Conservation (phyloP, 2,329 filamentous ascomycete genomes). For the Kalaharituber pfeilii region DNA sequence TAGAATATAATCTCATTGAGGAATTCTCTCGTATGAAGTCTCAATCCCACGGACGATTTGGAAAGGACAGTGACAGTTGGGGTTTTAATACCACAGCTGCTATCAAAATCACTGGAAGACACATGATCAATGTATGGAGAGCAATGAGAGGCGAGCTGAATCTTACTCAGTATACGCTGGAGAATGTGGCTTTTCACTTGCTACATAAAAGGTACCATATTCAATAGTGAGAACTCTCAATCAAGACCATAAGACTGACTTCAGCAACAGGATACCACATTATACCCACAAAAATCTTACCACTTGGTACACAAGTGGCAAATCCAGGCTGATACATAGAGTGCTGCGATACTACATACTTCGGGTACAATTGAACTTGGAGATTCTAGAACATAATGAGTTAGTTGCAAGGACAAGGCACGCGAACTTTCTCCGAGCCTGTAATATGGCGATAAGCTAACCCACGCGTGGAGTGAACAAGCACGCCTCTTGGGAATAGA, state of each 20-base stretch:
- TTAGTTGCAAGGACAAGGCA: constrained; percentile 59
- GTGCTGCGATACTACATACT: constrained; percentile 60
- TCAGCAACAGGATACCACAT: constrained; percentile 56
- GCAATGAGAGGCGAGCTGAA: constrained; percentile 90
- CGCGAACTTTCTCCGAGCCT: background rate
- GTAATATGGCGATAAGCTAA: too few relatives aligned
- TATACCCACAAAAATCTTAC: constrained; percentile 68
- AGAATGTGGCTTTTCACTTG: constrained; percentile 85
- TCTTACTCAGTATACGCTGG: constrained; percentile 84
- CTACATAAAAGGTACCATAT: constrained; percentile 38
- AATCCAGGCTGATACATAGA: constrained; percentile 51
- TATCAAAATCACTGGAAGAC: constrained; percentile 78
- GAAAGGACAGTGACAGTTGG: constrained; percentile 77
- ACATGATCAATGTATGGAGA: constrained; percentile 94
- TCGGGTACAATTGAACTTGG: constrained; percentile 64
- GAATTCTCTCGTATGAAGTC: constrained; percentile 80
- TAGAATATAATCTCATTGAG: constrained; percentile 51
- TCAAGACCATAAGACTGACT: background rate
- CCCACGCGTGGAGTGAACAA: too few relatives aligned
- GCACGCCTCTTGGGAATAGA: constrained; percentile 83
- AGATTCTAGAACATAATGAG: constrained; percentile 81
- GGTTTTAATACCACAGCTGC: constrained; percentile 87
- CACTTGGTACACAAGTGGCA: constrained; percentile 57
- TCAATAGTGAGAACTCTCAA: background rate
- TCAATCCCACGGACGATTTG: constrained; percentile 65